A percentile compares a stretch with the other conserved stretches of the same genome.
Evolutionary conservation across 257 asterid genomes (phyloP).

Genomic region (Thymus quinquecostatus): DNA sequence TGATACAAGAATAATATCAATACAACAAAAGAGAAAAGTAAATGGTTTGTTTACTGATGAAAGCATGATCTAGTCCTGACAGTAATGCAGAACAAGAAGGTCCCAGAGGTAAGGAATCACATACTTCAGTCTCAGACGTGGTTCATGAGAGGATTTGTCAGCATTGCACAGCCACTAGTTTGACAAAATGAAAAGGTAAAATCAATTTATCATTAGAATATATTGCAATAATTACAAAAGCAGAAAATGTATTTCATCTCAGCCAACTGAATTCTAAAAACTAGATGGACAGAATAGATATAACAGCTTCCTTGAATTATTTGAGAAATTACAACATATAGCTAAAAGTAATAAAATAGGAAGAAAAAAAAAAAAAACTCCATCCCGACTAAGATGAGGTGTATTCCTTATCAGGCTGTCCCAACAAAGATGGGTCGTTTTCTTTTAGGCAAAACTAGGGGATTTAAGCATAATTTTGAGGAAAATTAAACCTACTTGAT

Average conservation of each 20-base stretch:
- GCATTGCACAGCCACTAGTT: constrained; percentile 97
- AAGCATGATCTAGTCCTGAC: constrained; percentile 10
- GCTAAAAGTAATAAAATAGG: neutral
- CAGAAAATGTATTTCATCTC: constrained; percentile 14
- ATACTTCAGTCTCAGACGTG: constrained; percentile 90
- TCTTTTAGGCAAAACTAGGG: too few species aligned
- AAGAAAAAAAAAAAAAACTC: neutral
- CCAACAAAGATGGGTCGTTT: too few species aligned
- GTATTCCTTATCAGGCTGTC: too few species aligned
- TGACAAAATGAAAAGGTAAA: constrained; percentile 33
- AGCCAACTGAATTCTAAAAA: neutral
- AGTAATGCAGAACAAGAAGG: constrained; percentile 12
- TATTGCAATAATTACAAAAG: neutral
- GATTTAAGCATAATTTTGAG: too few species aligned
- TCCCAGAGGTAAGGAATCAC: constrained; percentile 30
- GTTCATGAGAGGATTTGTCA: constrained; percentile 93
- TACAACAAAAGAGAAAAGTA: constrained; percentile 5
- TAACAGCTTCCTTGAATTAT: neutral
- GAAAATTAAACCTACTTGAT: too few species aligned
- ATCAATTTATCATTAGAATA: constrained; percentile 10
- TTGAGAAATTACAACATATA: too few species aligned
- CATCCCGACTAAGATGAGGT: too few species aligned
- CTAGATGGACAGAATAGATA: neutral
- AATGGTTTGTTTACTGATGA: neutral
- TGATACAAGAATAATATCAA: constrained; percentile 10